Conservation (phyloP, 352 stramenopile genomes). For the Pythium sukuiense region DNA sequence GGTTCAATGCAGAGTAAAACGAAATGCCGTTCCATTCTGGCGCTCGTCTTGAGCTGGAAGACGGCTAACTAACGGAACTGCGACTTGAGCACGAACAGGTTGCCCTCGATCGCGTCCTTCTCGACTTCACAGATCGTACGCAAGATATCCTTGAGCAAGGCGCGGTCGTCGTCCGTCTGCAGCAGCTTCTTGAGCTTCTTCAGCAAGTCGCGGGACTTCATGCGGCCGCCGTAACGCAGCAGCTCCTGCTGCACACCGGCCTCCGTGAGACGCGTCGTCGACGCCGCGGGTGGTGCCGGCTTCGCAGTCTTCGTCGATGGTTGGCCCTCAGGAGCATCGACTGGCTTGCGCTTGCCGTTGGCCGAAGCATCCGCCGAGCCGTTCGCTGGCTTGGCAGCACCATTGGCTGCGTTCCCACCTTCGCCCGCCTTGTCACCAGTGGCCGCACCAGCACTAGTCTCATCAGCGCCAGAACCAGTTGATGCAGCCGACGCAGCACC, state of each 20-base stretch:
- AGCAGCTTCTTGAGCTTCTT: constrained; percentile 83
- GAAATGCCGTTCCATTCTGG: neutral
- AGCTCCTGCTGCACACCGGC: constrained; percentile 82
- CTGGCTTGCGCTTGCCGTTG: constrained; percentile 51
- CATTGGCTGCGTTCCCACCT: constrained; percentile 3
- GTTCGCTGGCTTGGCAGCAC: constrained; percentile 19
- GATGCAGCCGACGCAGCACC: constrained; percentile 15
- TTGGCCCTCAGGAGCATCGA: constrained; percentile 42
- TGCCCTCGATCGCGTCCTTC: constrained; percentile 81
- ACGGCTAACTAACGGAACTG: constrained; percentile 70
- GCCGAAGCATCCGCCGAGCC: constrained; percentile 22
- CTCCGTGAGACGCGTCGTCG: constrained; percentile 71
- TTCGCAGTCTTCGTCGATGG: constrained; percentile 46
- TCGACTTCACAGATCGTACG: constrained; percentile 87
- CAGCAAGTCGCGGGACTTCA: constrained; percentile 77
- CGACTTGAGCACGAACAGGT: constrained; percentile 80
- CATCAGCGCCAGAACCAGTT: constrained; percentile 17
- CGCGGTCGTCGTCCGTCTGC: constrained; percentile 76
- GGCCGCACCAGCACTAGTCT: constrained; percentile 19
- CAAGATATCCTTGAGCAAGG: constrained; percentile 85
- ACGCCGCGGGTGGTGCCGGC: constrained; percentile 28
- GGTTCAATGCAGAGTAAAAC: neutral
- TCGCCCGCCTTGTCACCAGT: constrained; percentile 25
- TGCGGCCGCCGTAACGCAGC: constrained; percentile 78
- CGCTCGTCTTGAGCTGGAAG: neutral